These are phyloP conservation scores for Hirschfeldia incana DNA, from an alignment of 345 rosid genomes.

Conservation along the genomic window DNA sequence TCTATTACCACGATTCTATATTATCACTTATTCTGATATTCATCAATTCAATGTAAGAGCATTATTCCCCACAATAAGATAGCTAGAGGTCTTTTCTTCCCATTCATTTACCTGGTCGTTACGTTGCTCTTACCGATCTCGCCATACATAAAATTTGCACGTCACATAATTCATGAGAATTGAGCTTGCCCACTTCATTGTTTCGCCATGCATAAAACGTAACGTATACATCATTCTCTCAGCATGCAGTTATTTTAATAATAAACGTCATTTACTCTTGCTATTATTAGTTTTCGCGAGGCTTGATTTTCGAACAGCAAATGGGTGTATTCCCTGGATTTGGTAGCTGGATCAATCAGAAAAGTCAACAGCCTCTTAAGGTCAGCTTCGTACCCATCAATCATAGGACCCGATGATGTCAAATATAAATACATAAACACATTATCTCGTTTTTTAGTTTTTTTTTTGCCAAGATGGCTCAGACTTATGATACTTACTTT, in stretches of 20 bases:
- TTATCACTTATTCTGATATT: too few species aligned
- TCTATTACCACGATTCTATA: too few species aligned
- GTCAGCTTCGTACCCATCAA: constrained; percentile 8
- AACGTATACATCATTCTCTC: not conserved
- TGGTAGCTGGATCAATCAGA: constrained; percentile 1
- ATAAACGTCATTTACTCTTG: not conserved
- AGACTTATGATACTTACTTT: too few species aligned
- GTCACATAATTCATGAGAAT: not conserved
- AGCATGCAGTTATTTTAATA: not conserved
- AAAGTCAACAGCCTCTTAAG: not conserved
- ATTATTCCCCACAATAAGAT: too few species aligned
- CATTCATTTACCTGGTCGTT: not conserved
- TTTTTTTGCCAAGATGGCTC: too few species aligned
- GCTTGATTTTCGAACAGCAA: not conserved
- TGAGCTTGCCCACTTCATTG: not conserved
- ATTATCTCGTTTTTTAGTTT: too few species aligned
- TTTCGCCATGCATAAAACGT: not conserved
- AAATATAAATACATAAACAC: not conserved
- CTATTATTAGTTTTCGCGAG: not conserved
- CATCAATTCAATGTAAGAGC: too few species aligned
- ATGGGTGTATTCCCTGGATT: not conserved
- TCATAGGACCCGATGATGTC: not conserved
- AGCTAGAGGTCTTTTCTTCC: too few species aligned
- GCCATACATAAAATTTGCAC: not conserved
- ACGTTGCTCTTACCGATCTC: not conserved